Evolutionary conservation across 2,329 filamentous ascomycete species (phyloP).

Genomic region (Fusarium agapanthi): DNA sequence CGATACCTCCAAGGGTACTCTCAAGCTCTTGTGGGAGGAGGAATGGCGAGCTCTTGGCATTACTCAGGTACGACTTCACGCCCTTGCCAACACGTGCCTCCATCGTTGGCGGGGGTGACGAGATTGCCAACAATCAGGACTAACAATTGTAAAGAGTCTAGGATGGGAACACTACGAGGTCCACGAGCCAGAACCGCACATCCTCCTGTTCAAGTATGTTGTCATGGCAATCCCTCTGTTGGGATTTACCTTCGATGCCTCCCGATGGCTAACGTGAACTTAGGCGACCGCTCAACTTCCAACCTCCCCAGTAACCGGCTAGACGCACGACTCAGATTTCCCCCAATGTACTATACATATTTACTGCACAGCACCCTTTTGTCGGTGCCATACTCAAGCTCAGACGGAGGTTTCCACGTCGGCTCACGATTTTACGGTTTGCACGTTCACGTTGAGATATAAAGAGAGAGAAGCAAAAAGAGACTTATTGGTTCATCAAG

Average conservation of each 20-base stretch:
- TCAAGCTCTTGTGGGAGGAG: constrained; percentile 97
- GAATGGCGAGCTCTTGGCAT: constrained; percentile 98
- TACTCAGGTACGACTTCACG: constrained; percentile 75
- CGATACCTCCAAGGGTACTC: constrained; percentile 84
- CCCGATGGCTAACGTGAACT: not conserved
- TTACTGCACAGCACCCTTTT: constrained; percentile 34
- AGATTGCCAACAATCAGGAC: not conserved
- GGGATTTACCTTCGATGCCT: not conserved
- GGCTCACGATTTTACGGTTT: constrained; percentile 43
- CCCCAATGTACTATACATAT: constrained; percentile 43
- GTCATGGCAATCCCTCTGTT: not conserved
- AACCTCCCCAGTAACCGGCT: constrained; percentile 66
- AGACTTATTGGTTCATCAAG: constrained; percentile 39
- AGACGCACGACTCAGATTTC: constrained; percentile 29
- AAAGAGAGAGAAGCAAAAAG: constrained; percentile 40
- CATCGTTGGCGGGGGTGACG: not conserved
- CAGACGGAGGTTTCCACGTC: constrained; percentile 29
- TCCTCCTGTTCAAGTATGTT: constrained; percentile 95
- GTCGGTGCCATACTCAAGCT: constrained; percentile 30
- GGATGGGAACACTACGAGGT: constrained; percentile 99
- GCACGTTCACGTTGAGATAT: constrained; percentile 38
- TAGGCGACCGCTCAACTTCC: constrained; percentile 88
- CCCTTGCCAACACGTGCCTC: not conserved
- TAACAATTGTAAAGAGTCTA: constrained; percentile 72
- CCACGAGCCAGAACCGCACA: constrained; percentile 97